Percentiles rank a stretch among this genome's conserved stretches.
Evolutionary conservation across 1,284 basidiomycete genomes (phyloP).

Genomic region (Albatrellus sp.): DNA sequence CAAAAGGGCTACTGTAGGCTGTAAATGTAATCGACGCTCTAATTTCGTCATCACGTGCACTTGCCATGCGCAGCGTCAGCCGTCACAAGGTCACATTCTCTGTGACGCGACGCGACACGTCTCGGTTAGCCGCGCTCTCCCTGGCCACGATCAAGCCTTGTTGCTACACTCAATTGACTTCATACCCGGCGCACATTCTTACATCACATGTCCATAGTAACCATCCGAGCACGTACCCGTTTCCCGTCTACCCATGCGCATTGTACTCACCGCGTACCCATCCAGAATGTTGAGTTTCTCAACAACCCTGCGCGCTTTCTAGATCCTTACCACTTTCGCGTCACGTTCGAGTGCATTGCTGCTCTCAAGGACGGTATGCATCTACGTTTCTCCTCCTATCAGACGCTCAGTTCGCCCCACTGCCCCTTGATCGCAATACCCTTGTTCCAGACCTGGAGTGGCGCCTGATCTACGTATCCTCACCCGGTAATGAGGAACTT

Average conservation of each 20-base stretch:
- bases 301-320: conserved; percentile 90
- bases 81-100: not conserved
- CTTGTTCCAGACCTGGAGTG: conserved; percentile 78
- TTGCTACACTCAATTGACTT: not conserved
- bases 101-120: not conserved
- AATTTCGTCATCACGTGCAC: no score
- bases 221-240: conserved; percentile 40
- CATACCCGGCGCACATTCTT: conserved; percentile 4
- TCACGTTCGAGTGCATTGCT: conserved; percentile 97
- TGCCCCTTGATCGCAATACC: not conserved
- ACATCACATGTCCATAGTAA: conserved; percentile 56
- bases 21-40: no score
- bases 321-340: conserved; percentile 87
- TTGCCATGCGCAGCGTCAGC: not conserved
- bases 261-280: not conserved
- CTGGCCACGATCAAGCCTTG: not conserved
- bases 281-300: conserved; percentile 74
- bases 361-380: conserved; percentile 75
- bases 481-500: conserved; percentile 81
- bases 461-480: conserved; percentile 95
- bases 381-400: not conserved
- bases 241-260: not conserved
- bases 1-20: no score
- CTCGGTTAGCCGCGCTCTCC: not conserved
- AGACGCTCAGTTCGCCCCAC: not conserved